Evolutionary conservation across 2,329 filamentous ascomycete species (phyloP), one percentile per base, ranked within the genome.

Genomic region (Diplodia corticola): DNA sequence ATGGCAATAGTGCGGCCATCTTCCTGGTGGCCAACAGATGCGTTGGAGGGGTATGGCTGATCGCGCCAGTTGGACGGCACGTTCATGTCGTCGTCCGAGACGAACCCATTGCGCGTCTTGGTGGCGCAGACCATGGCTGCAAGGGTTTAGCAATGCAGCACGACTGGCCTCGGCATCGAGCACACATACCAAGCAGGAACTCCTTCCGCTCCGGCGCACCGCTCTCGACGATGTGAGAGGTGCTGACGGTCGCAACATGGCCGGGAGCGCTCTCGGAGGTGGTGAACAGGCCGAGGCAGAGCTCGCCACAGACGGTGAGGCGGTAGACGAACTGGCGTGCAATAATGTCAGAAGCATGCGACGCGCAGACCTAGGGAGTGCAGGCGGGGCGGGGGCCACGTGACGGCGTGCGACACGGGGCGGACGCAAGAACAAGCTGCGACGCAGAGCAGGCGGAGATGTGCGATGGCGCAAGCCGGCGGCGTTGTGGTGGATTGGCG

Each of bases 261-360:
- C 72, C 82, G 74, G 49, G 83, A 82, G 50, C 75, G 76, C 12
- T 83, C 80, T 75, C 61, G 35, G 63, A 48, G 15, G 87, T 89
- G 69, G 90, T 91, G 81, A 94, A 97, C 65, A 97, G 80, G 30
- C 93, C 93, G 63, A 93, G 82, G 75, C 87, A 90, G 65, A 97
- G 85, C 73, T 93, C 90, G 46, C 90, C 88, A 75, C 90, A 93
- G 73, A 82, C 84, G 28, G 84, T 85, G 28, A 96, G 85, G 68
- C 92, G 90, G 78, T 96, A 96, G 66, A 85, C 80, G 73, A 95
- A 87, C 91, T 94, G 73, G 46, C 51, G 53, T 55, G 33, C 55
- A 37, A 40, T 24, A 37, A 40, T 24, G 54, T 60, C 46, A 51
- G 46, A 12, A 35, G 57, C 57, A 49, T 49, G 44, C 40, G 50